Base-by-base conservation (phyloP, 257 asterid genomes). In the Penstemon davidsonii region DNA sequence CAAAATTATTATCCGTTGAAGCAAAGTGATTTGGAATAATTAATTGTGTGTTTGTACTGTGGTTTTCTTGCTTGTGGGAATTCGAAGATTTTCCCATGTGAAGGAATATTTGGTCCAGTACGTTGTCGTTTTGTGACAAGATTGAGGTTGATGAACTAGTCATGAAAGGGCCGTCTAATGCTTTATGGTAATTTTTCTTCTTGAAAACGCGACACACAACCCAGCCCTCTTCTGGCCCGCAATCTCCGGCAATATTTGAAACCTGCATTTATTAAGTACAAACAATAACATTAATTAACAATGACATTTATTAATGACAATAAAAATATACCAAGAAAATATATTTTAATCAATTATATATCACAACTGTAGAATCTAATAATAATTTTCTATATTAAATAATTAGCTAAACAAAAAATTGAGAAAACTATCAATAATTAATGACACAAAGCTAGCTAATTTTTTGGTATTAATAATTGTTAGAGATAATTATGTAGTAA, bases 201-300 rank as follows among this genome's bases (percentile, higher is more conserved):
- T 88, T 93, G 89, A 93, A 93, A 6, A 93, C 98, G 2, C 99
- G 92, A 66, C 99, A 93, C 0, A 90, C 96, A 18, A 93, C 97
- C 97, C 99, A 93, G 0, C 95, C 97, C 55, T 93, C 99, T 54
- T 93, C 97, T 4, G 80, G 52, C 39, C 80, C 79, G 2, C 80
- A 50, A 9, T 83, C 92, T 5, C 80, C 87, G 3, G 10, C 65
- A 15, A 64, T 38, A 58, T 40, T 70, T 1, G 81, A 69, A 38
- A 15, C 86, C 93, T 88, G 64, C 44, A 58, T 51, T 13, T 15
- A 41, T 43, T 55, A 6, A 4, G 5, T 11, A 3, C 8, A 37
- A 25, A 25, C 2, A 25, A 25, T 25, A 25, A 25, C 33, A 25
- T 25, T 25, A 25, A 1, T 25, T 15, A 15, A 15, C 18, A 15